phyloP scores from a whole-genome alignment of 805 yeast genomes.

The Yarrowia sp. region DNA sequence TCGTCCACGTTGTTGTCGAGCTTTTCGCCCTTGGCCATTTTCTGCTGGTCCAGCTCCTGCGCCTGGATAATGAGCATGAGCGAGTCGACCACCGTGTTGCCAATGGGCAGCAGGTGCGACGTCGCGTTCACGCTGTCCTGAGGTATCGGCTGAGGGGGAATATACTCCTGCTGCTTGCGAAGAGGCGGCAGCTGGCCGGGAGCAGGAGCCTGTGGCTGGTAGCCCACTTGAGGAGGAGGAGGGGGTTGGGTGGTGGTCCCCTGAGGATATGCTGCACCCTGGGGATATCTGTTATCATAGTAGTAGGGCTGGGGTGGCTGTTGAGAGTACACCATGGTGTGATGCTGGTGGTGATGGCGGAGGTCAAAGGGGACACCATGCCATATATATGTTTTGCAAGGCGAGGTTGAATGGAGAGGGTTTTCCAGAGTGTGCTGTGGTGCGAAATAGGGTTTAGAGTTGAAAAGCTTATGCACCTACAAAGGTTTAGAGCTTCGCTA shows the following conservation, averaged over 20 bases:
- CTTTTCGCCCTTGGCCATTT: slow-evolving; percentile 65
- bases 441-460: background rate
- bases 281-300: slow-evolving; percentile 8
- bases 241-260: background rate
- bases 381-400: background rate
- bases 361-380: background rate
- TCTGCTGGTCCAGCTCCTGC: slow-evolving; percentile 61
- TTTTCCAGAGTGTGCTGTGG: background rate
- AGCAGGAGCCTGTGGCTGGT: background rate
- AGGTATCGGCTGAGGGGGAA: slow-evolving; percentile 1
- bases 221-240: background rate
- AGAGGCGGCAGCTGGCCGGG: background rate
- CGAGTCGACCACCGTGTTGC: slow-evolving; percentile 88
- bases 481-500: slow-evolving; percentile 8
- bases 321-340: background rate
- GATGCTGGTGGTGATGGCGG: background rate
- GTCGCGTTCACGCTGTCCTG: background rate
- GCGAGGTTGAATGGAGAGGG: background rate
- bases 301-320: background rate
- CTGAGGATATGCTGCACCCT: background rate
- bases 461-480: background rate
- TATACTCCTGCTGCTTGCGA: background rate
- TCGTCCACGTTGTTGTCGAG: slow-evolving; percentile 37
- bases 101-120: slow-evolving; percentile 42
- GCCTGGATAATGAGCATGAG: slow-evolving; percentile 90